Base-by-base conservation (phyloP, 2,329 filamentous ascomycete species). In the Pyrenochaeta sp. region DNA sequence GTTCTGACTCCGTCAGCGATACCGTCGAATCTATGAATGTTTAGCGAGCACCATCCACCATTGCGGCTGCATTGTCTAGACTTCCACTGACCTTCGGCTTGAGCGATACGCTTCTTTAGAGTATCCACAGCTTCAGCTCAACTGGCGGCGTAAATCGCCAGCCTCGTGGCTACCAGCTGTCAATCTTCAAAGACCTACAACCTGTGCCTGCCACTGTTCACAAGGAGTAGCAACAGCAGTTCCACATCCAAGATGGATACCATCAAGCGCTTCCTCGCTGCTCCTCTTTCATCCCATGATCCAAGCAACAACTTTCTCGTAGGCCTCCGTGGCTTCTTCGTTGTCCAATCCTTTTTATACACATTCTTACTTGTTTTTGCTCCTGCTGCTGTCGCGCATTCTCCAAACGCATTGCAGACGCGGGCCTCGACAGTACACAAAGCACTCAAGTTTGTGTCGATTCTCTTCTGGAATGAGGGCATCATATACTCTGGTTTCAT, bases 401-500 rank as follows among this genome's bases (percentile, higher is more conserved):
- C 71, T 5, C 56, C 57, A n/a, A 69, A 73, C 43, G 61, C 68
- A 1, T 42, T 56, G 19, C 75, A 75, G 48, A 75, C 79, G 56
- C 75, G 75, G 48, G 75, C 79, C 57, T 59, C 70, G 15, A 64
- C 78, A 39, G 58, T 81, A 24, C 75, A 79, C 52, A 77, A 80
- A 49, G 72, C 76, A 19, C 66, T 82, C 32, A 61, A 61, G 40
- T 53, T 55, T 25, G 37, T 61, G 24, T 78, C 77, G 1, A 74
- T 80, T 15, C 61, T 81, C 1, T 74, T 80, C 56, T 82, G 80
- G 79, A 80, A 81, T 55, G 67, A 76, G 19, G 72, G 71, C 32
- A 68, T 81, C 51, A 74, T 82, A 51, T 77, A 77, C 64, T 76
- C 75, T 28, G 74, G 73, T 64, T 75, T 81, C 68, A 75, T 82